Conservation (phyloP, 176 grass and related monocot genomes). For the Triticum aestivum region DNA sequence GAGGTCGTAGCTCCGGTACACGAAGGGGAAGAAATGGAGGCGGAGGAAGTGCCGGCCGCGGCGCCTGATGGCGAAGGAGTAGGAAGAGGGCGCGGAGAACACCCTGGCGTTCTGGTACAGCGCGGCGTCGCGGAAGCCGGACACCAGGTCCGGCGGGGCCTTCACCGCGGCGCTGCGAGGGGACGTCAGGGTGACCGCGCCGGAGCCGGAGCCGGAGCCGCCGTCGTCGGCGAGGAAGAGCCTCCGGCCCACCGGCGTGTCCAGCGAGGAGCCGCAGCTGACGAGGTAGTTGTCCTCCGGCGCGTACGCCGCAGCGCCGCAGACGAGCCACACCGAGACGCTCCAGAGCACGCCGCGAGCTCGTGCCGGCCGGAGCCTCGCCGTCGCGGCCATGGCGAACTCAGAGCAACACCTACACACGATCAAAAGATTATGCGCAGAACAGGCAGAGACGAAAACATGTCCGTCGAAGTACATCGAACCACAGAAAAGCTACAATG, state of each 20-base stretch:
- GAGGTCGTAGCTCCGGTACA: constrained; percentile 43
- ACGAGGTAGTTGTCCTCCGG: constrained; percentile 71
- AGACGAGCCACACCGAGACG: neutral
- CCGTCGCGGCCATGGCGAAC: neutral
- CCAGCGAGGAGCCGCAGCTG: constrained; percentile 57
- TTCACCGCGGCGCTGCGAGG: constrained; percentile 28
- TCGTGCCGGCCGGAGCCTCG: constrained; percentile 21
- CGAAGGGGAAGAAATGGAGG: constrained; percentile 77
- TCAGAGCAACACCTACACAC: too few species aligned
- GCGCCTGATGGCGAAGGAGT: constrained; percentile 59
- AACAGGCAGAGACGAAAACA: too few species aligned
- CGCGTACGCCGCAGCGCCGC: constrained; percentile 25
- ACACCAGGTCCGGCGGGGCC: constrained; percentile 19
- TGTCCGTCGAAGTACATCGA: too few species aligned
- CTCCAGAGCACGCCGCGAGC: neutral
- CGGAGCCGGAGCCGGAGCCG: neutral
- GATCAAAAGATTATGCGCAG: too few species aligned
- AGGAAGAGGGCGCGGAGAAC: constrained; percentile 67
- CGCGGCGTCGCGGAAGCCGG: constrained; percentile 1
- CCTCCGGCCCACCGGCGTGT: constrained; percentile 53
- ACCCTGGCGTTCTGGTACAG: constrained; percentile 70
- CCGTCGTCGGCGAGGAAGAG: constrained; percentile 53
- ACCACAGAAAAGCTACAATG: too few species aligned
- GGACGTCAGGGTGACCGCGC: constrained; percentile 44
- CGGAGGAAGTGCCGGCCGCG: constrained; percentile 74